Conservation (phyloP, 1,284 basidiomycete genomes). For the Irpex rosettiformis region DNA sequence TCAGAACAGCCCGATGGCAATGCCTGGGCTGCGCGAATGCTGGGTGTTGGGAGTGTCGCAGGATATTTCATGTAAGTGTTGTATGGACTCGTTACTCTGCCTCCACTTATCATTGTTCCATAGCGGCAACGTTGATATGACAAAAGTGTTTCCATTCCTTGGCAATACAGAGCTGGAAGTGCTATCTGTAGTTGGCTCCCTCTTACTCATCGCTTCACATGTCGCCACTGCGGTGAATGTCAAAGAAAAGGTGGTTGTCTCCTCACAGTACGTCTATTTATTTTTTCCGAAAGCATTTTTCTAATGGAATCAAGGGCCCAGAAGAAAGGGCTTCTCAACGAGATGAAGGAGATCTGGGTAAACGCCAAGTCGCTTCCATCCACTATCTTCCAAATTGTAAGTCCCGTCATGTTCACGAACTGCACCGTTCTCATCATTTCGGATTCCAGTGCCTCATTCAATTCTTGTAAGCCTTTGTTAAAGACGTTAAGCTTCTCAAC, state of each 20-base stretch:
- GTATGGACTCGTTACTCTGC: no score
- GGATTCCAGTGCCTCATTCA: constrained; percentile 70
- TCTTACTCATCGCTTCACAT: constrained; percentile 53
- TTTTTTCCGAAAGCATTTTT: neutral
- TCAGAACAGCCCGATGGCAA: constrained; percentile 82
- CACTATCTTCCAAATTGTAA: constrained; percentile 76
- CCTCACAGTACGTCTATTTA: constrained; percentile 34
- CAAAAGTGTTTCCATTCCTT: constrained; percentile 60
- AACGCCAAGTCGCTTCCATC: constrained; percentile 69
- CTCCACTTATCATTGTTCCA: constrained; percentile 14
- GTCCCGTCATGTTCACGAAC: constrained; percentile 30
- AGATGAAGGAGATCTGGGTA: constrained; percentile 63
- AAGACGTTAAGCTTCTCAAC: neutral
- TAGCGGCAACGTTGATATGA: constrained; percentile 75
- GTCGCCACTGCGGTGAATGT: constrained; percentile 61
- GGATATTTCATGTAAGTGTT: constrained; percentile 84
- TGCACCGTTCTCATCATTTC: constrained; percentile 7
- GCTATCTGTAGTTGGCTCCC: constrained; percentile 53
- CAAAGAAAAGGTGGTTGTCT: constrained; percentile 74
- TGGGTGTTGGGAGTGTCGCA: constrained; percentile 76
- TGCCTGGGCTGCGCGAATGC: constrained; percentile 93
- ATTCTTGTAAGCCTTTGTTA: constrained; percentile 69
- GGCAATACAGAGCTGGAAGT: constrained; percentile 81
- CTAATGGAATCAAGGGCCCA: constrained; percentile 21
- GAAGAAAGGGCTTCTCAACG: constrained; percentile 43